Percentiles rank a stretch among this genome's conserved stretches.
These are phyloP conservation scores for Rhinocladiella similis DNA, from an alignment of 2,329 filamentous ascomycete species.

Conservation along the genomic window DNA sequence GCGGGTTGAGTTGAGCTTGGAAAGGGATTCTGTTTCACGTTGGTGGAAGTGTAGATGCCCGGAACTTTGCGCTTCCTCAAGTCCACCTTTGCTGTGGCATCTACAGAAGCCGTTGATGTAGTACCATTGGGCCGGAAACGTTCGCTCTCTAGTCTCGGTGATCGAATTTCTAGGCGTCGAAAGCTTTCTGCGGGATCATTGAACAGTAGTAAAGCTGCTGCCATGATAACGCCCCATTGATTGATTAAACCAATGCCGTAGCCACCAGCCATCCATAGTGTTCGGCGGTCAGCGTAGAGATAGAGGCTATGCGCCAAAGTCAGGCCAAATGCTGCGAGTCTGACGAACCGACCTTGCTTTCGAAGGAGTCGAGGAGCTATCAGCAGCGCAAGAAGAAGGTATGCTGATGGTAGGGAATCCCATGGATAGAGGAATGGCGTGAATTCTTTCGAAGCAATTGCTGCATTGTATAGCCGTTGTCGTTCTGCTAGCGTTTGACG, in stretches of 20 bases:
- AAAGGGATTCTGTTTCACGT: slow-evolving; percentile 8
- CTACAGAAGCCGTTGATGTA: background rate
- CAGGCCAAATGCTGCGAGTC: slow-evolving; percentile 16
- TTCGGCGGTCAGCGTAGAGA: slow-evolving; percentile 35
- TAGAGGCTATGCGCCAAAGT: slow-evolving; percentile 15
- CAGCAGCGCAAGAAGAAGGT: slow-evolving; percentile 23
- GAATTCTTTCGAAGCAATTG: slow-evolving; percentile 19
- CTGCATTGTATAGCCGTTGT: slow-evolving; percentile 21
- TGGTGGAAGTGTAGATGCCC: slow-evolving; percentile 5
- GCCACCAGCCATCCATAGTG: slow-evolving; percentile 51
- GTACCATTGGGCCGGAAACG: slow-evolving; percentile 5
- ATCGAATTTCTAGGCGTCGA: slow-evolving; percentile 51
- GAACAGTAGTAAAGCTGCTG: slow-evolving; percentile 53
- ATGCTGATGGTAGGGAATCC: slow-evolving; percentile 26
- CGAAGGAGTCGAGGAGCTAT: slow-evolving; percentile 20
- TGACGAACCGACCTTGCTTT: background rate
- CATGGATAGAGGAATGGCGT: slow-evolving; percentile 29
- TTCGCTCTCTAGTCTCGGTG: slow-evolving; percentile 14
- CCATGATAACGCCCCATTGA: slow-evolving; percentile 57
- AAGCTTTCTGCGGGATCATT: slow-evolving; percentile 59
- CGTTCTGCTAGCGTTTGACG: slow-evolving; percentile 41
- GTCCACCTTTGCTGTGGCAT: background rate
- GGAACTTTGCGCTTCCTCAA: slow-evolving; percentile 9
- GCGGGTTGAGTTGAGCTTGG: background rate
- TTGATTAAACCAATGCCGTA: slow-evolving; percentile 57